phyloP scores from a whole-genome alignment of 2,329 filamentous ascomycete species.

The Colletotrichum paranaense region DNA sequence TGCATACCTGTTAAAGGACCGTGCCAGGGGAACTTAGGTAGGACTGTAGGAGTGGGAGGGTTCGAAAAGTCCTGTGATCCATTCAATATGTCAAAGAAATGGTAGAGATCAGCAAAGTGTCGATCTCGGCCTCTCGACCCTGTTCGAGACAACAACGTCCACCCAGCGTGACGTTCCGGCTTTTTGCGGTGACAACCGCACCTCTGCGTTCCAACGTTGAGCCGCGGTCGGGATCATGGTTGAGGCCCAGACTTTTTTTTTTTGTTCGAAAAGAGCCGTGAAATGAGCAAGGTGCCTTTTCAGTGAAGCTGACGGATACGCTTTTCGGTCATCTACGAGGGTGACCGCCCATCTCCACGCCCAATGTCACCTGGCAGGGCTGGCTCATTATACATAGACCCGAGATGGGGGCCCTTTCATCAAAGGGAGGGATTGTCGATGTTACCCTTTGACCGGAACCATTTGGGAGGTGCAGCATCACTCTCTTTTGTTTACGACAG shows the following conservation, averaged over 20 bases:
- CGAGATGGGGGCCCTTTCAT: background rate
- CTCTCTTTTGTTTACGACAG: background rate
- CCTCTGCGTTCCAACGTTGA: too few species aligned
- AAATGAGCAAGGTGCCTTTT: background rate
- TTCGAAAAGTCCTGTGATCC: background rate
- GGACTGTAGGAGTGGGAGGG: too few species aligned
- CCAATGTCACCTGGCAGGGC: background rate
- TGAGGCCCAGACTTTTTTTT: too few species aligned
- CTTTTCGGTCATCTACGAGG: conserved; percentile 1
- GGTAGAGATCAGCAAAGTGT: conserved; percentile 1
- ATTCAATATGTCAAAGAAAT: conserved; percentile 6
- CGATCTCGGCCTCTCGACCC: background rate
- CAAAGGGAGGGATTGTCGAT: background rate
- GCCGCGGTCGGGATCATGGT: too few species aligned
- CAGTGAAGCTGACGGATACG: background rate
- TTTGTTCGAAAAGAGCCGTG: background rate
- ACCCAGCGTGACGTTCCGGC: background rate
- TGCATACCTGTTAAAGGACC: background rate
- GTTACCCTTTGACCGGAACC: background rate
- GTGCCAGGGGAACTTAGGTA: background rate
- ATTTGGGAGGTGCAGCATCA: background rate
- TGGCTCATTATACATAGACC: background rate
- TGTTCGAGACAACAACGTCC: background rate
- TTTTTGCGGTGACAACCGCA: too few species aligned
- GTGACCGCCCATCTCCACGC: background rate